Evolutionary conservation across 2,329 filamentous ascomycete genomes (phyloP).

Genomic region (Alternaria burnsii): DNA sequence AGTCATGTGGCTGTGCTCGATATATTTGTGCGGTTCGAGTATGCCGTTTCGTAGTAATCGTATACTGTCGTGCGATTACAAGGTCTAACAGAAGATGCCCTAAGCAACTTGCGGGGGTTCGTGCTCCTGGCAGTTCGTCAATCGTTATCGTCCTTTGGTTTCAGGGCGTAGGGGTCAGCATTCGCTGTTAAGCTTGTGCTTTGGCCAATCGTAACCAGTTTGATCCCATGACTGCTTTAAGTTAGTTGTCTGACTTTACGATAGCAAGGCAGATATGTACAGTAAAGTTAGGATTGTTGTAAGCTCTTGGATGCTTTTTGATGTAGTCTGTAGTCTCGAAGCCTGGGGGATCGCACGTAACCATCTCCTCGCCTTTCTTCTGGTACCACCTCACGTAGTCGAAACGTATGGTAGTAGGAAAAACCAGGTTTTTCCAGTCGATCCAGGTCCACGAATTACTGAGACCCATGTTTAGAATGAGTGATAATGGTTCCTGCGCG

Average conservation of each 20-base stretch:
- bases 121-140: background rate
- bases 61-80: background rate
- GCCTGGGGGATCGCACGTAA: conserved; percentile 65
- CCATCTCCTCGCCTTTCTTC: conserved; percentile 55
- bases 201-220: conserved; percentile 51
- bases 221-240: conserved; percentile 42
- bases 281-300: conserved; percentile 61
- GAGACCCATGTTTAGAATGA: conserved; percentile 63
- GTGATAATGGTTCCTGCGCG: conserved; percentile 63
- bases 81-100: background rate
- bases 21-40: background rate
- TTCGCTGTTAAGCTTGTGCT: conserved; percentile 55
- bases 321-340: conserved; percentile 64
- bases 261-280: conserved; percentile 43
- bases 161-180: conserved; percentile 33
- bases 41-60: conserved; percentile 1
- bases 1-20: background rate
- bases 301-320: conserved; percentile 57
- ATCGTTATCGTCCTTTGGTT: background rate
- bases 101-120: background rate
- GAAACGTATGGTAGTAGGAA: conserved; percentile 62
- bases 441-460: conserved; percentile 61
- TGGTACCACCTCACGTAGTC: conserved; percentile 67
- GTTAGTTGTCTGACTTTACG: conserved; percentile 5
- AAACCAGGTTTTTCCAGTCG: conserved; percentile 55